Evolutionary conservation across 2,329 filamentous ascomycete genomes (phyloP).

Genomic region (Coniochaeta sp.): DNA sequence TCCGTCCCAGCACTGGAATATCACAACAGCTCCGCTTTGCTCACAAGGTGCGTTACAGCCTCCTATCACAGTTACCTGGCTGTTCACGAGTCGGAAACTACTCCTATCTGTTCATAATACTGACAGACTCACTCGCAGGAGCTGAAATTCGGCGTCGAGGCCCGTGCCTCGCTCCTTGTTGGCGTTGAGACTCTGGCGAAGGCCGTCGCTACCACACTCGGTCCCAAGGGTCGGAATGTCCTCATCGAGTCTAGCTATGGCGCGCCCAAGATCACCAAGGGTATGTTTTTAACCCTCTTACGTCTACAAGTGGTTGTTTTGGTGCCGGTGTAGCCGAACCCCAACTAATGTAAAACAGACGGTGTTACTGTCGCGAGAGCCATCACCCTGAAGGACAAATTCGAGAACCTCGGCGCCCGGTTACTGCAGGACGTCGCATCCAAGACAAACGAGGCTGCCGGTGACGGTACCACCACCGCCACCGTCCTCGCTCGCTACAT

Average conservation of each 20-base stretch:
- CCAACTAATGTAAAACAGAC: constrained; percentile 41
- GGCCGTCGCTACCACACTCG: constrained; percentile 91
- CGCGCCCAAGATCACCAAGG: constrained; percentile 99
- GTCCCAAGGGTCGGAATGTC: constrained; percentile 97
- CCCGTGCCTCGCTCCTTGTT: constrained; percentile 75
- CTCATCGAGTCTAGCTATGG: constrained; percentile 98
- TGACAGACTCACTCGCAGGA: constrained; percentile 56
- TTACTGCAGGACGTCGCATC: constrained; percentile 96
- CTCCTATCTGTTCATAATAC: constrained; percentile 8
- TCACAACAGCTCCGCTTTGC: constrained; percentile 92
- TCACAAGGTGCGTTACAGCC: constrained; percentile 57
- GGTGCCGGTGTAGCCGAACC: constrained; percentile 1
- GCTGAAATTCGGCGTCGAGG: constrained; percentile 97
- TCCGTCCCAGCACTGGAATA: constrained; percentile 57
- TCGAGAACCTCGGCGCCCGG: constrained; percentile 96
- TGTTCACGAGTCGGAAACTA: constrained; percentile 4
- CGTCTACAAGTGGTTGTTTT: neutral
- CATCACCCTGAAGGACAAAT: constrained; percentile 94
- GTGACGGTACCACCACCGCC: constrained; percentile 97
- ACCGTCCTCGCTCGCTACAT: constrained; percentile 96
- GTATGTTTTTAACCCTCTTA: constrained; percentile 43
- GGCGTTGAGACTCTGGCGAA: constrained; percentile 96
- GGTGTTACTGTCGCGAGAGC: constrained; percentile 87
- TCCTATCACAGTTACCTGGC: neutral
- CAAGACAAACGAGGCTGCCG: constrained; percentile 98